Evolutionary conservation across 1,284 basidiomycete species (phyloP).

Genomic region (Leucoagaricus sp.): DNA sequence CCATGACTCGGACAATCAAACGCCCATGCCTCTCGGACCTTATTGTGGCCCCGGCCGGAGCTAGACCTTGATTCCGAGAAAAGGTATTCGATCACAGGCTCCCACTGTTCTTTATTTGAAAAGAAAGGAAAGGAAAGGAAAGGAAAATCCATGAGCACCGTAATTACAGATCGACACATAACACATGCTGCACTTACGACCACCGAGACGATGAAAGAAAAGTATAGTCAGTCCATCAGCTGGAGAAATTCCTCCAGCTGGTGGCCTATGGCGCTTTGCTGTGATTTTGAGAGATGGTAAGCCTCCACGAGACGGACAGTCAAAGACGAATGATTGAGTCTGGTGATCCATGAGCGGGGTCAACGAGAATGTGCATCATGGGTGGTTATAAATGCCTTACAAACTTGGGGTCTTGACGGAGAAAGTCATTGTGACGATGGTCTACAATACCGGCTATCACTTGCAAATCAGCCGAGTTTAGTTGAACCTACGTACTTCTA

Average conservation of each 20-base stretch:
- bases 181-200: conserved; percentile 40
- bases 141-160: not conserved
- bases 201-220: conserved; percentile 32
- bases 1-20: conserved; percentile 57
- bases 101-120: conserved; percentile 60
- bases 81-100: conserved; percentile 41
- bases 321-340: conserved; percentile 15
- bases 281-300: conserved; percentile 22
- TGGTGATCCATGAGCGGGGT: conserved; percentile 4
- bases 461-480: too few species aligned
- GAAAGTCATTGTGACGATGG: too few species aligned
- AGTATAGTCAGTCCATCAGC: conserved; percentile 25
- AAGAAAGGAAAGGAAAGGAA: too few species aligned
- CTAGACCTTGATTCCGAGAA: conserved; percentile 33
- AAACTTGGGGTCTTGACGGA: too few species aligned
- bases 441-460: too few species aligned
- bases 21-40: conserved; percentile 52
- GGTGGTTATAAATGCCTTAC: not conserved
- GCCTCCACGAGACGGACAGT: conserved; percentile 15
- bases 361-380: not conserved
- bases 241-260: conserved; percentile 6
- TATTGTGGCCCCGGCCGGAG: conserved; percentile 21
- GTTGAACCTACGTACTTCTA: too few species aligned
- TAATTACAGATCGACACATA: not conserved
- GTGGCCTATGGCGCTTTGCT: conserved; percentile 25